These are phyloP conservation scores for Oryza glumipatula DNA, from an alignment of 176 grass and related monocot species.

Conservation along the genomic window DNA sequence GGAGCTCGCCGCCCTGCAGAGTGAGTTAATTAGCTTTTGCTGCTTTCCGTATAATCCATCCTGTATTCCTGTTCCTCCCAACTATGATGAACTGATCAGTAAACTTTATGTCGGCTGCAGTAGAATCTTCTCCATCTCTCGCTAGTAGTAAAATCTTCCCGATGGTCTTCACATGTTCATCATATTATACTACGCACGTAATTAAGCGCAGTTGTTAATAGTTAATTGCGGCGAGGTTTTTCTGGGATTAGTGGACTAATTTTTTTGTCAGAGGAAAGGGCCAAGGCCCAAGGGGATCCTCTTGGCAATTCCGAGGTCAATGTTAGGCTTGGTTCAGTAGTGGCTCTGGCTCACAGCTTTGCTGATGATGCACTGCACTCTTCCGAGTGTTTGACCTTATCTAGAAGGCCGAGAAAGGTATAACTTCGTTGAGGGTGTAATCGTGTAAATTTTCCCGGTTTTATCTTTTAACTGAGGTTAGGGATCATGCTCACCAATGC, in stretches of 20 bases:
- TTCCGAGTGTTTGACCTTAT: not conserved
- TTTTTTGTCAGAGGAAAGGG: not conserved
- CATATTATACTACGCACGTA: not conserved
- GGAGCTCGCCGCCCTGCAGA: slow-evolving; percentile 53
- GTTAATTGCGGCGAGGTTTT: not conserved
- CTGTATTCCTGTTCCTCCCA: not conserved
- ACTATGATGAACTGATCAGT: not conserved
- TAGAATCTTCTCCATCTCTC: slow-evolving; percentile 13
- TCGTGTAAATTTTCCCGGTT: not conserved
- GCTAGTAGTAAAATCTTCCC: slow-evolving; percentile 4
- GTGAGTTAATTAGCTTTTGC: slow-evolving; percentile 40
- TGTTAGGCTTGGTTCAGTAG: not conserved
- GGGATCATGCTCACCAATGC: no score
- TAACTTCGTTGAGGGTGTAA: not conserved
- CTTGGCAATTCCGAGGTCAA: slow-evolving; percentile 49
- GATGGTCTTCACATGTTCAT: slow-evolving; percentile 10
- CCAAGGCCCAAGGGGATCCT: not conserved
- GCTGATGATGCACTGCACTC: not conserved
- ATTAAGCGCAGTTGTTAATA: not conserved
- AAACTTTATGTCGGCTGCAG: not conserved
- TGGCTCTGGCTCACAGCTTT: not conserved
- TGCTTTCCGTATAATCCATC: not conserved
- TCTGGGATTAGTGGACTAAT: not conserved
- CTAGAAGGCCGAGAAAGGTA: not conserved
- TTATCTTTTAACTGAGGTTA: not conserved